Conservation (phyloP, 2,329 filamentous ascomycete species). For the Alternaria arbusti region DNA sequence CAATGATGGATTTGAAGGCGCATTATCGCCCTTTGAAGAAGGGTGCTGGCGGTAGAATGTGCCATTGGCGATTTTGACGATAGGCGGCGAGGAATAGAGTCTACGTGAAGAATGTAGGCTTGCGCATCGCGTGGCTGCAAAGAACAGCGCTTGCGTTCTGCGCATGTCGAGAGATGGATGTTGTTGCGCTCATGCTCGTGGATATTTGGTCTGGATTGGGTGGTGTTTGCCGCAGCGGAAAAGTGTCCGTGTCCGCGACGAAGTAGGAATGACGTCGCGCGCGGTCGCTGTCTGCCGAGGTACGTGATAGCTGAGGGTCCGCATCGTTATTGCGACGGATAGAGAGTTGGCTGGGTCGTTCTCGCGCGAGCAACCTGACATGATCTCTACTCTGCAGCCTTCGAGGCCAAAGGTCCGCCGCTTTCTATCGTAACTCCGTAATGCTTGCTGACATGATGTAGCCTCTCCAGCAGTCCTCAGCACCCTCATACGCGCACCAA, state of each 20-base stretch:
- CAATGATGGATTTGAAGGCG: slow-evolving; percentile 70
- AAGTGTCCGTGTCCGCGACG: slow-evolving; percentile 27
- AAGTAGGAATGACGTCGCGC: slow-evolving; percentile 30
- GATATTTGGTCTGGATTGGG: slow-evolving; percentile 13
- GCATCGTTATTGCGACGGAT: not conserved
- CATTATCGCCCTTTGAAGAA: slow-evolving; percentile 44
- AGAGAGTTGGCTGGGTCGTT: slow-evolving; percentile 11
- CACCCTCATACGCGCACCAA: slow-evolving; percentile 31
- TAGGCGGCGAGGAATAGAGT: slow-evolving; percentile 31
- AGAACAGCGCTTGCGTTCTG: slow-evolving; percentile 36
- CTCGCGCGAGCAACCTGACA: slow-evolving; percentile 21
- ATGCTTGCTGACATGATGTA: slow-evolving; percentile 19
- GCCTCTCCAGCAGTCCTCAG: slow-evolving; percentile 30
- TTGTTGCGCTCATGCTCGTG: slow-evolving; percentile 2
- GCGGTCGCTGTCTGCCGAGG: slow-evolving; percentile 28
- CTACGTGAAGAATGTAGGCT: slow-evolving; percentile 23
- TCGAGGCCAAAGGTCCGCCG: slow-evolving; percentile 47
- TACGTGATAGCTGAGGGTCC: slow-evolving; percentile 14
- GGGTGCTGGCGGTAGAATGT: slow-evolving; percentile 85
- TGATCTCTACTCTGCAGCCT: slow-evolving; percentile 51
- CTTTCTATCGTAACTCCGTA: not conserved
- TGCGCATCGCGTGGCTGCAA: slow-evolving; percentile 35
- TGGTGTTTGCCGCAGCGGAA: slow-evolving; percentile 27
- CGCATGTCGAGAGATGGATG: slow-evolving; percentile 34
- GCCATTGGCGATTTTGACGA: slow-evolving; percentile 61